phyloP scores from a whole-genome alignment of 2,329 filamentous ascomycete genomes.

The Neospermospora avenae region DNA sequence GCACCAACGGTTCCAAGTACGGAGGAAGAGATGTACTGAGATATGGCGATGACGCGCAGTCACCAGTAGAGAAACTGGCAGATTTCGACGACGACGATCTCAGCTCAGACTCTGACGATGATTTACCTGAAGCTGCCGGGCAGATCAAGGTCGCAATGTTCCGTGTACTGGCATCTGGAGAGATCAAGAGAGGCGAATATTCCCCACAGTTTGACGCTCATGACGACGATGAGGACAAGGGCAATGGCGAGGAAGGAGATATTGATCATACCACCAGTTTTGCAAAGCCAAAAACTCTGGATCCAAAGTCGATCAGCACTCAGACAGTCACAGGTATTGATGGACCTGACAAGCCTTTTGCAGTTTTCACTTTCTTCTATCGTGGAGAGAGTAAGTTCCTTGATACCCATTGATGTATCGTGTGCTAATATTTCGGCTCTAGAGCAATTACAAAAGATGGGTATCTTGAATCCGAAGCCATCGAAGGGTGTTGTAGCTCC shows the following conservation, averaged over 20 bases:
- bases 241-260: conserved; percentile 66
- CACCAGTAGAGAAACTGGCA: conserved; percentile 67
- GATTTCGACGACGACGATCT: conserved; percentile 68
- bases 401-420: not conserved
- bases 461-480: conserved; percentile 71
- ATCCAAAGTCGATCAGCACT: conserved; percentile 96
- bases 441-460: conserved; percentile 98
- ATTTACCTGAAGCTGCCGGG: conserved; percentile 89
- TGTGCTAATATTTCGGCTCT: conserved; percentile 20
- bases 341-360: conserved; percentile 92
- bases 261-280: conserved; percentile 98
- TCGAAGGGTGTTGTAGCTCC: conserved; percentile 58
- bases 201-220: conserved; percentile 96
- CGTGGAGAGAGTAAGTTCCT: conserved; percentile 78
- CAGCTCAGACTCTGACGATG: conserved; percentile 70
- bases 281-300: conserved; percentile 91
- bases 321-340: conserved; percentile 99
- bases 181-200: conserved; percentile 97
- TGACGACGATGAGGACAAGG: conserved; percentile 75
- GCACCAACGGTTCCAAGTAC: conserved; percentile 28
- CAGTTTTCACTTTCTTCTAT: conserved; percentile 97
- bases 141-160: conserved; percentile 99
- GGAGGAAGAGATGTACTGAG: conserved; percentile 58
- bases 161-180: conserved; percentile 88
- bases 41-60: conserved; percentile 74